Evolutionary conservation across 2,329 filamentous ascomycete genomes (phyloP).

Genomic region (Curvularia hawaiiensis): DNA sequence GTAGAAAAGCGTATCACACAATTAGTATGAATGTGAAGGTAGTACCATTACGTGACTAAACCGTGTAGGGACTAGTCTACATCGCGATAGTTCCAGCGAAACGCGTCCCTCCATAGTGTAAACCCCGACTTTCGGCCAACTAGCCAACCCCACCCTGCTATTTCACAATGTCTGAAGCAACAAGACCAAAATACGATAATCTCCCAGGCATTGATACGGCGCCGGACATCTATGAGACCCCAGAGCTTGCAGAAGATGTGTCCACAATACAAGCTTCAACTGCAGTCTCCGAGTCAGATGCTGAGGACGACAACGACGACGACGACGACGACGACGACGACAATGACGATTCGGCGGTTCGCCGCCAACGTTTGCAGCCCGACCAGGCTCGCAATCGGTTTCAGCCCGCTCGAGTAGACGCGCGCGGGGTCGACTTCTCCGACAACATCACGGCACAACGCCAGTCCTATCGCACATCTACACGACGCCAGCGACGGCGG

Average conservation of each 20-base stretch:
- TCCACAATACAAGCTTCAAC: constrained; percentile 71
- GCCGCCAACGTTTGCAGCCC: constrained; percentile 75
- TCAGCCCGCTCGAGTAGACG: constrained; percentile 74
- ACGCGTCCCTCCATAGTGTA: constrained; percentile 24
- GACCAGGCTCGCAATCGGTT: constrained; percentile 83
- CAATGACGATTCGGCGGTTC: constrained; percentile 59
- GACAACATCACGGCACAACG: constrained; percentile 79
- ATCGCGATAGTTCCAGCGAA: constrained; percentile 27
- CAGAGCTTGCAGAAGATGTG: constrained; percentile 86
- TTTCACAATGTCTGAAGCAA: constrained; percentile 38
- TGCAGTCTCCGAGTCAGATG: constrained; percentile 53
- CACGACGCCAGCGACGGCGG: constrained; percentile 65
- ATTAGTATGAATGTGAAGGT: background rate
- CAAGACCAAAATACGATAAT: constrained; percentile 56
- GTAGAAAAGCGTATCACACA: background rate
- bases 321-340: constrained; percentile 37
- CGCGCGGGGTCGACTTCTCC: constrained; percentile 82
- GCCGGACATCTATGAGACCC: constrained; percentile 96
- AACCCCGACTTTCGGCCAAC: constrained; percentile 14
- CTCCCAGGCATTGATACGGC: constrained; percentile 69
- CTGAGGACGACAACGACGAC: constrained; percentile 58
- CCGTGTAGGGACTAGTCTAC: constrained; percentile 12
- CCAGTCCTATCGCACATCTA: constrained; percentile 80
- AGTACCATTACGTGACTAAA: background rate
- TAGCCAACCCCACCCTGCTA: constrained; percentile 8